Base-by-base conservation (phyloP, 2,329 filamentous ascomycete genomes). In the Claviceps digitariae region DNA sequence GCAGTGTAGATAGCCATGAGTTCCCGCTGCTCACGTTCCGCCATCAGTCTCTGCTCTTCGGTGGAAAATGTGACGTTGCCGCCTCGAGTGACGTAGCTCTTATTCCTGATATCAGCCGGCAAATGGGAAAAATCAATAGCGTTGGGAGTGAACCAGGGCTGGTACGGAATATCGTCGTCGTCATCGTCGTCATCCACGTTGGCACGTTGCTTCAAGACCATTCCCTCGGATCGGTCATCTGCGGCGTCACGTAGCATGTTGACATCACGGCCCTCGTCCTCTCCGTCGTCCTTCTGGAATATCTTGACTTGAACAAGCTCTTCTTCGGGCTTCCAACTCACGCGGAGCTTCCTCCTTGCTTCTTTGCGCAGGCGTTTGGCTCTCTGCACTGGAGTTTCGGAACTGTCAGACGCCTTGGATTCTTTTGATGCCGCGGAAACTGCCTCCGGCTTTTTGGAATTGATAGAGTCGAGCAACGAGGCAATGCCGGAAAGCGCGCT, bases 151-250 rank as follows among this genome's bases (percentile, higher is more conserved):
- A 71, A 63, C 75, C 81, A 79, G 50, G 78, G 69, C 52, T 73
- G 71, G 53, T 78, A 74, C 5, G 74, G 72, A 48, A 74, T 62
- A 52, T 80, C 77, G 25, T 79, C 77, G 1, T 84, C 79, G 12
- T 83, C 77, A 0, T 83, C 78, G 2, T 80, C 77, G 46, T 74
- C 70, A 29, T 73, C 72, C 8, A 74, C 69, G 47, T 64, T 57
- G 21, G 64, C 66, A n/a, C 75, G 72, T 57, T 76, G 74, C 60
- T 82, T 83, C 51, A 83, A 69, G 59, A 84, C 81, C 72, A 85
- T 82, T 49, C 86, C 84, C 62, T 87, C 87, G 5, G 81, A 82
- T 50, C 82, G 81, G 61, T 87, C 83, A 63, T 90, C 86, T 31
- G 78, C 78, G 4, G 84, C 84, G 65, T 90, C 85, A 49, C 81